These are phyloP conservation scores for Hirsutella rhossiliensis DNA, from an alignment of 2,329 filamentous ascomycete genomes.

Conservation along the genomic window DNA sequence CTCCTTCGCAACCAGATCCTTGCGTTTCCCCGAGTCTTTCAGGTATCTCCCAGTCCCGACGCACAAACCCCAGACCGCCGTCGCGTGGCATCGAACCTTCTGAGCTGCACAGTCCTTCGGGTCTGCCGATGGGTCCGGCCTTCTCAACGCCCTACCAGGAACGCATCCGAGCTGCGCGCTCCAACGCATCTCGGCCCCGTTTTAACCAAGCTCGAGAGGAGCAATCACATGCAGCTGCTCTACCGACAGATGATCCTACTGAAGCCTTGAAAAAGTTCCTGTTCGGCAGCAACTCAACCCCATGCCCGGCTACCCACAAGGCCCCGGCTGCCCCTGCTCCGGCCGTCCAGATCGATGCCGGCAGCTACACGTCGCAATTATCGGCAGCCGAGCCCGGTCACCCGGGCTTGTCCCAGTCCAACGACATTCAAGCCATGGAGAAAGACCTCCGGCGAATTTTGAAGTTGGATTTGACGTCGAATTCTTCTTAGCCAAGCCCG, in stretches of 20 bases:
- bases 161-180: conserved; percentile 43
- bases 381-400: conserved; percentile 2
- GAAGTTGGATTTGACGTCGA: conserved; percentile 26
- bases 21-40: conserved; percentile 10
- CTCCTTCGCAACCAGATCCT: conserved; percentile 22
- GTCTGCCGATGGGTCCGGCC: conserved; percentile 46
- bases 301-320: neutral
- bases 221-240: neutral
- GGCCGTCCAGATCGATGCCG: neutral
- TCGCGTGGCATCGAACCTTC: conserved; percentile 14
- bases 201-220: conserved; percentile 5
- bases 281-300: conserved; percentile 27
- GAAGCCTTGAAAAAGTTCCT: conserved; percentile 47
- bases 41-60: conserved; percentile 13
- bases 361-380: neutral
- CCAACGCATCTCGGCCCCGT: conserved; percentile 14
- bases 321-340: neutral
- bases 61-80: conserved; percentile 10
- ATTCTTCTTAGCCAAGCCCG: conserved; percentile 6
- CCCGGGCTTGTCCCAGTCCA: conserved; percentile 6
- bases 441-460: conserved; percentile 40
- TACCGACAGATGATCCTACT: conserved; percentile 17
- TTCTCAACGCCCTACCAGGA: conserved; percentile 57
- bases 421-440: conserved; percentile 37
- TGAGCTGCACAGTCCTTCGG: conserved; percentile 52